These are phyloP conservation scores for Suillus ampliporus DNA, from an alignment of 768 basidiomycete species.

Conservation along the genomic window DNA sequence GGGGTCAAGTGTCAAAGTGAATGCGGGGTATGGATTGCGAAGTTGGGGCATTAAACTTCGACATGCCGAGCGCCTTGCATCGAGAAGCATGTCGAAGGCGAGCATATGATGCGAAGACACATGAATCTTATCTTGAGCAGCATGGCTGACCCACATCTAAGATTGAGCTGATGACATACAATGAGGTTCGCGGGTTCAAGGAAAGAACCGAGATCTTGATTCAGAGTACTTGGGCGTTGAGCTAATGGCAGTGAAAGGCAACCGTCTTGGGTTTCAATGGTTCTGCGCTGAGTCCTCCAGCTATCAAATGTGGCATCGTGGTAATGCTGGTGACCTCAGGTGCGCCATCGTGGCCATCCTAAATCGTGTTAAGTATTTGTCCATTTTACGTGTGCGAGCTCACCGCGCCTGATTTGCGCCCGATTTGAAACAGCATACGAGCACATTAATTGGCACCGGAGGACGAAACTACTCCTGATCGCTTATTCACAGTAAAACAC, in stretches of 20 bases:
- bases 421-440: constrained; percentile 1
- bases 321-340: not conserved
- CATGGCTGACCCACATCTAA: constrained; percentile 26
- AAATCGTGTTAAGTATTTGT: not conserved
- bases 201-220: constrained; percentile 8
- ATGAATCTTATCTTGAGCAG: constrained; percentile 21
- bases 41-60: constrained; percentile 18
- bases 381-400: constrained; percentile 3
- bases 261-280: not conserved
- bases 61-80: constrained; percentile 19
- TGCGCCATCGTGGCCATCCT: constrained; percentile 7
- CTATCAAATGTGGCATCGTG: constrained; percentile 1
- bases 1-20: constrained; percentile 7
- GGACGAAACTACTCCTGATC: not conserved
- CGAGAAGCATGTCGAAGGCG: constrained; percentile 18
- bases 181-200: constrained; percentile 29
- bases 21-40: constrained; percentile 15
- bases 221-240: constrained; percentile 1
- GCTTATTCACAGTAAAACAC: constrained; percentile 4
- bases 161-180: constrained; percentile 18
- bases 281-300: not conserved
- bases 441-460: constrained; percentile 6
- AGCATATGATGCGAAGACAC: constrained; percentile 32
- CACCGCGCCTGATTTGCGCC: constrained; percentile 5
- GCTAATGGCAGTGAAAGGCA: not conserved